A percentile compares a stretch with the other conserved stretches of the same genome.
phyloP scores from a whole-genome alignment of 495 filamentous ascomycete species.

The Aspergillus conjunctus region DNA sequence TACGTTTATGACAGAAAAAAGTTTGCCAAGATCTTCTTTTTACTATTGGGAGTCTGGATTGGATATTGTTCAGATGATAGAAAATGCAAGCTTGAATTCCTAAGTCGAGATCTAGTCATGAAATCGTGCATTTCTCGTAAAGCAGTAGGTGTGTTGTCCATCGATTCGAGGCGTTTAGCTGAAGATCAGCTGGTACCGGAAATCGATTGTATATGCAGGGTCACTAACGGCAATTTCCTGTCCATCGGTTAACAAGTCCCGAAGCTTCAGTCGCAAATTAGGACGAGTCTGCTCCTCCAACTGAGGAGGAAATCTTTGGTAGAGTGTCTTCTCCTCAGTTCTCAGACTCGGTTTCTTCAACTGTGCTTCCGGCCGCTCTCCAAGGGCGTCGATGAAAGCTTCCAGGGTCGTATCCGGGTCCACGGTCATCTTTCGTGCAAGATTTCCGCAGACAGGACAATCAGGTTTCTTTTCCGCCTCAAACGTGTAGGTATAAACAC shows the following conservation, averaged over 20 bases:
- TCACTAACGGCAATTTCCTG: conserved; percentile 83
- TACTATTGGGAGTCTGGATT: conserved; percentile 42
- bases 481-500: conserved; percentile 96
- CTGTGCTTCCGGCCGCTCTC: conserved; percentile 79
- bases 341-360: conserved; percentile 88
- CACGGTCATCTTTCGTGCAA: conserved; percentile 71
- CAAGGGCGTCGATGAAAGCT: conserved; percentile 84
- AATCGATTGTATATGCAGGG: conserved; percentile 72
- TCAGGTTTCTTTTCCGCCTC: conserved; percentile 87
- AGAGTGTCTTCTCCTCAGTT: conserved; percentile 79
- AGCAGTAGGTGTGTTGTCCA: neutral
- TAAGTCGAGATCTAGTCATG: conserved; percentile 21
- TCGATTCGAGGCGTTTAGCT: conserved; percentile 15
- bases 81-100: conserved; percentile 36
- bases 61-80: conserved; percentile 30
- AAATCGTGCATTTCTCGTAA: conserved; percentile 17
- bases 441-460: conserved; percentile 90
- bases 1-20: conserved; percentile 48
- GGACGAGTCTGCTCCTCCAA: conserved; percentile 78
- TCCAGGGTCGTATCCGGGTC: conserved; percentile 73
- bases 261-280: conserved; percentile 78
- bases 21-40: conserved; percentile 41
- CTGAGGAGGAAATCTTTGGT: conserved; percentile 80
- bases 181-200: conserved; percentile 65
- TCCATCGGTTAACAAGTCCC: conserved; percentile 63